Evolutionary conservation across 345 rosid genomes (phyloP), one percentile per base, ranked within the genome.

Genomic region (Aegle marmelos): DNA sequence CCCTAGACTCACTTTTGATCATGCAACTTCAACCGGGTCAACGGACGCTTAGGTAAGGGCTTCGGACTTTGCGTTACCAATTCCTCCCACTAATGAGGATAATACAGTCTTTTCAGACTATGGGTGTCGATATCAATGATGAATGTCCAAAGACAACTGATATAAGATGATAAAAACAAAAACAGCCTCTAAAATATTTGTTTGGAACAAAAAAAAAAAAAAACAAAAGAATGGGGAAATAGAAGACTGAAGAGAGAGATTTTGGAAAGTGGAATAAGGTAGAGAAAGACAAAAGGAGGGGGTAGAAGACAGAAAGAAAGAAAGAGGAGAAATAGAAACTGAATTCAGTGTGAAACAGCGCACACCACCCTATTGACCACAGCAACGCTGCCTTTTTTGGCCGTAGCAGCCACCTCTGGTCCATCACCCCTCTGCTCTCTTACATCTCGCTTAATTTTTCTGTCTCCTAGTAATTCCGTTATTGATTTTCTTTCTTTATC

Each of bases 231-330:
- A 53, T 22, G 27, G 64, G 22, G 70, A 61, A 57, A 71, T 72
- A 67, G 41, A 76, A 73, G 39, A 34, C 28, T 21, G 45, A 74
- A 39, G 72, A 60, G 37, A 45, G 30, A 58, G 14, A 76, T 11
- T 50, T 13, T 36, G 34, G 36, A 36, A 53, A 79, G 79, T 34
- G 79, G 80, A 76, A 66, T 7, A 66, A 77, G 79, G 57, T 74
- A 80, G 74, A 77, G 9, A 60, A 45, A 36, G 22, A 72, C 10
- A 72, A 6, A 45, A 11, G 39, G 50, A 64, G 21, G 16, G 4
- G 79, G 77, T 74, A 53, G 6, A 9, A 53, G 27, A 19, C 4
- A 67, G 6, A 72, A 4, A 45, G 4, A 67, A 48, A 64, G 17
- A 8, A 33, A 19, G 36, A 57, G 37, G 9, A 59, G 19, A 19